Evolutionary conservation across 2,329 filamentous ascomycete genomes (phyloP).

Genomic region (Talaromyces sp.): DNA sequence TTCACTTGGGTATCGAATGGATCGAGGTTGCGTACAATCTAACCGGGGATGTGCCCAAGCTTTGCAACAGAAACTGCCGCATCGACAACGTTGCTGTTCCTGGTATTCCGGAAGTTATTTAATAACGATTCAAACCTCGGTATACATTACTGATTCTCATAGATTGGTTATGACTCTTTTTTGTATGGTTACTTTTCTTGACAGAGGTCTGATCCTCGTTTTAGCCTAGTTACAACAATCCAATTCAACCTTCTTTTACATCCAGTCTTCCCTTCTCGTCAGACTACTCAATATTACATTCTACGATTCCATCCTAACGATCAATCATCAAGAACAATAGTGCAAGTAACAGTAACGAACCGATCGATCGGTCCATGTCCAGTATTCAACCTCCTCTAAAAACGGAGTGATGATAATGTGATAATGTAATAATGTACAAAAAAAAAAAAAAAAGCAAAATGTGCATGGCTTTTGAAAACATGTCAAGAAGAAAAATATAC

Average conservation of each 20-base stretch:
- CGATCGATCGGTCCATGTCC: background rate
- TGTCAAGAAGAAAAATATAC: background rate
- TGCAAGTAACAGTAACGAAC: background rate
- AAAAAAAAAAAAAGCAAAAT: background rate
- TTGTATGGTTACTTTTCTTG: background rate
- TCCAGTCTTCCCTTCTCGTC: background rate
- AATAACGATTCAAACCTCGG: background rate
- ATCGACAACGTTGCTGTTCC: slow-evolving; percentile 15
- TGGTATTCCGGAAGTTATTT: slow-evolving; percentile 7
- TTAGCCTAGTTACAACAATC: background rate
- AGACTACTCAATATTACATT: background rate
- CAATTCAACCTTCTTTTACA: background rate
- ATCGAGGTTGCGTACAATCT: slow-evolving; percentile 39
- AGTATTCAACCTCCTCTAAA: background rate
- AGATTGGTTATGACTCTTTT: background rate
- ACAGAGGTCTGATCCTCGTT: background rate
- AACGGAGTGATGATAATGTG: background rate
- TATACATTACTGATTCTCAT: background rate
- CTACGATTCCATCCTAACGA: background rate
- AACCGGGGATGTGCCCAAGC: slow-evolving; percentile 15
- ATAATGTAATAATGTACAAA: background rate
- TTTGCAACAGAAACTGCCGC: slow-evolving; percentile 17
- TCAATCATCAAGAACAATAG: background rate
- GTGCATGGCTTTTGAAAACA: background rate
- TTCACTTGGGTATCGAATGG: slow-evolving; percentile 38